Conservation (phyloP, 2,329 filamentous ascomycete genomes). For the Diaporthe sp. region DNA sequence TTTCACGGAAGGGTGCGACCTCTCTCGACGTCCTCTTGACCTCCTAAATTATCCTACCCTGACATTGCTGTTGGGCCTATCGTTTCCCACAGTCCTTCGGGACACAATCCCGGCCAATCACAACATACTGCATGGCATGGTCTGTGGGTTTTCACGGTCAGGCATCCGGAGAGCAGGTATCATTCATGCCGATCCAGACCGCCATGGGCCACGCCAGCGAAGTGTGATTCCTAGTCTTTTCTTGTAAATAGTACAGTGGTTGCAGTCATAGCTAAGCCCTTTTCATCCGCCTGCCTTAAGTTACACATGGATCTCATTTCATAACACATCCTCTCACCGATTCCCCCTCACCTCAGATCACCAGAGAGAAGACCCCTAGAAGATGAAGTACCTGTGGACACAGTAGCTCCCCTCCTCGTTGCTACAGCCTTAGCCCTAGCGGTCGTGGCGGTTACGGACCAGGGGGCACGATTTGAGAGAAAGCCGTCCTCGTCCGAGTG, state of each 20-base stretch:
- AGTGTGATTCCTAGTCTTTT: not conserved
- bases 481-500: constrained; percentile 9
- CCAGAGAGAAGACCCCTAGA: not conserved
- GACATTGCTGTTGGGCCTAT: not conserved
- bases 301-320: not conserved
- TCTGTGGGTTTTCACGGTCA: not conserved
- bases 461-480: not conserved
- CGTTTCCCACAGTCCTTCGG: too few species aligned
- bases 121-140: not conserved
- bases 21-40: not conserved
- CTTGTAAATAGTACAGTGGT: not conserved
- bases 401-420: not conserved
- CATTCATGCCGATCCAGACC: not conserved
- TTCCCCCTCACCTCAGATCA: not conserved
- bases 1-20: not conserved
- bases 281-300: not conserved
- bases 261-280: not conserved
- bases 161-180: not conserved
- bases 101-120: not conserved
- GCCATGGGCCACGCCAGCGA: not conserved
- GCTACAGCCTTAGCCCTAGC: constrained; percentile 13
- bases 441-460: not conserved
- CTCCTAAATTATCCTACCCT: not conserved
- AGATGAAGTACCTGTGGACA: constrained; percentile 21
- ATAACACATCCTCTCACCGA: not conserved